Evolutionary conservation across 257 asterid genomes (phyloP), one percentile per base, ranked within the genome.

Genomic region (Ilex asprella): DNA sequence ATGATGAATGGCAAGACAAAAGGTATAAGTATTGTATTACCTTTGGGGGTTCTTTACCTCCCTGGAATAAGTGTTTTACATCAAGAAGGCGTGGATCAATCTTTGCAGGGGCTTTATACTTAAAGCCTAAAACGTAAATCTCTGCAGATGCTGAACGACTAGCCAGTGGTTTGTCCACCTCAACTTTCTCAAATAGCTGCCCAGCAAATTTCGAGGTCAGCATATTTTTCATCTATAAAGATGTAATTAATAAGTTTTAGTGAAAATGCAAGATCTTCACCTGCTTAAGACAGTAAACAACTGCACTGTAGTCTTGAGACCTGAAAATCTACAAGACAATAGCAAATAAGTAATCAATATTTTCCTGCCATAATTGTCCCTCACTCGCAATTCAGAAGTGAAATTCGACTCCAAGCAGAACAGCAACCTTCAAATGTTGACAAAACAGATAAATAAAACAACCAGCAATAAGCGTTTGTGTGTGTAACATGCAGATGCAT

Each of bases 81-180:
- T 93, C 97, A 55, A 93, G 91, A 56, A 93, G 90, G 11, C 92
- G 89, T n/a, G 96, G 96, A 76, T 93, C 97, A 59, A 93, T 93
- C 94, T 93, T 93, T 2, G 91, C 85, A 57, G 97, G 97, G 32
- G 95, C 99, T 76, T 85, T 93, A 31, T 93, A 93, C 67, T 80
- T 93, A 10, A 85, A 71, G 14, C 92, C 95, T 7, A 87, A 6
- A 39, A 93, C 66, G 76, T 87, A 93, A 72, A 89, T 93, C 70
- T 89, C 99, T 13, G 99, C 96, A 35, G 96, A 93, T 49, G 97
- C 63, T 21, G 95, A 83, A 39, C 96, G 66, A 82, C 97, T 89
- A 31, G 97, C 99, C 59, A 66, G 75, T 29, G 99, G 97, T 63
- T 93, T 93, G 64, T 93, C 94, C 65, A 93, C 97, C 70, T 89